Percentiles rank a stretch among this genome's conserved stretches.
Conservation (phyloP, 192 early-diverging fungal genomes). For the Rhizophagus clarus region DNA sequence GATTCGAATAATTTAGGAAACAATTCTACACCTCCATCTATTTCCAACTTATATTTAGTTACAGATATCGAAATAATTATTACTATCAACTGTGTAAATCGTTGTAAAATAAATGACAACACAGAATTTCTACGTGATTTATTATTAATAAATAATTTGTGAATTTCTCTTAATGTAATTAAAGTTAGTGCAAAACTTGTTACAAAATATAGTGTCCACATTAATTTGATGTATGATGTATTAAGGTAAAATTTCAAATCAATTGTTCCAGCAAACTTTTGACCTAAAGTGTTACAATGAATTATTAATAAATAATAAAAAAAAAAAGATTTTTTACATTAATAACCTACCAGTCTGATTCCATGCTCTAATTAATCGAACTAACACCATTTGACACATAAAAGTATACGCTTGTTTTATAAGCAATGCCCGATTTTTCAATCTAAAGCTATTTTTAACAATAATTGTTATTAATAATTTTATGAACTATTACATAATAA, state of each 20-base stretch:
- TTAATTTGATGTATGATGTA: slow-evolving; percentile 29
- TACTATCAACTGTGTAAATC: not conserved
- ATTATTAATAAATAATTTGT: not conserved
- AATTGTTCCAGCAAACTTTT: slow-evolving; percentile 52
- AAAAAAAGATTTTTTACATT: not conserved
- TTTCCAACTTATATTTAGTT: slow-evolving; percentile 13
- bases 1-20: not conserved
- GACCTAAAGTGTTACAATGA: slow-evolving; percentile 31
- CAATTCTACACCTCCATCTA: not conserved
- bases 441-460: not conserved
- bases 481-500: too few relatives aligned
- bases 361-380: slow-evolving; percentile 49
- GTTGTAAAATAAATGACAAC: not conserved
- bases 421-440: not conserved
- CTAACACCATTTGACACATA: slow-evolving; percentile 38
- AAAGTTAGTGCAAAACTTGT: slow-evolving; percentile 15
- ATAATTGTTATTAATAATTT: slow-evolving; percentile 16
- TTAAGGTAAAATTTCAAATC: slow-evolving; percentile 47
- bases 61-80: not conserved
- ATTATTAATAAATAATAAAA: not conserved
- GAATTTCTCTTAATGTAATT: slow-evolving; percentile 16
- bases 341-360: slow-evolving; percentile 44
- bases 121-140: not conserved
- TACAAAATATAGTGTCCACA: slow-evolving; percentile 40
- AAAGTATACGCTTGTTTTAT: slow-evolving; percentile 6